A percentile compares a stretch with the other conserved stretches of the same genome.
These are phyloP conservation scores for Thuja plicata DNA, from an alignment of 83 land plant species.

Conservation along the genomic window DNA sequence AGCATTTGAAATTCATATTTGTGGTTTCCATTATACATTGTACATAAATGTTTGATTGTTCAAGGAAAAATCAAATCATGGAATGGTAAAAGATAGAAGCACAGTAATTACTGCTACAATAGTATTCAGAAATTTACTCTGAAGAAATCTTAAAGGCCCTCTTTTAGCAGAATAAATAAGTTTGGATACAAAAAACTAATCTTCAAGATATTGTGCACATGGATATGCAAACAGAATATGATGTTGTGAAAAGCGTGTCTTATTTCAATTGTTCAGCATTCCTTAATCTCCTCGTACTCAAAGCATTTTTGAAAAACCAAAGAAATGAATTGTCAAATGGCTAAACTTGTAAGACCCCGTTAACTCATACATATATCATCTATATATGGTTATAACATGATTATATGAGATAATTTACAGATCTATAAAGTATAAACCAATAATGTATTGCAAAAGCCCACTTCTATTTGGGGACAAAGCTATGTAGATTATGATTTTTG, in stretches of 20 bases:
- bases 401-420: neutral
- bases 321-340: neutral
- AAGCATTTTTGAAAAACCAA: neutral
- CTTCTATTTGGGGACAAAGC: neutral
- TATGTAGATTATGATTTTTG: conserved; percentile 1
- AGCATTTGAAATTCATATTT: neutral
- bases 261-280: neutral
- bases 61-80: neutral
- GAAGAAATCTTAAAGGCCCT: neutral
- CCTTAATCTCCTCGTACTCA: neutral
- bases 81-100: neutral
- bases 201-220: neutral
- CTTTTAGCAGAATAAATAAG: neutral
- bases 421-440: neutral
- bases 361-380: neutral
- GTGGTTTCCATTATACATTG: neutral
- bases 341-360: neutral
- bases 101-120: neutral
- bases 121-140: neutral
- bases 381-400: neutral
- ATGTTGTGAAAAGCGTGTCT: neutral
- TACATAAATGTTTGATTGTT: neutral
- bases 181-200: neutral
- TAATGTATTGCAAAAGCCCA: neutral
- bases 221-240: neutral